Evolutionary conservation across 1,284 basidiomycete genomes (phyloP), one percentile per base, ranked within the genome.

Genomic region (Tylopilus sp.): DNA sequence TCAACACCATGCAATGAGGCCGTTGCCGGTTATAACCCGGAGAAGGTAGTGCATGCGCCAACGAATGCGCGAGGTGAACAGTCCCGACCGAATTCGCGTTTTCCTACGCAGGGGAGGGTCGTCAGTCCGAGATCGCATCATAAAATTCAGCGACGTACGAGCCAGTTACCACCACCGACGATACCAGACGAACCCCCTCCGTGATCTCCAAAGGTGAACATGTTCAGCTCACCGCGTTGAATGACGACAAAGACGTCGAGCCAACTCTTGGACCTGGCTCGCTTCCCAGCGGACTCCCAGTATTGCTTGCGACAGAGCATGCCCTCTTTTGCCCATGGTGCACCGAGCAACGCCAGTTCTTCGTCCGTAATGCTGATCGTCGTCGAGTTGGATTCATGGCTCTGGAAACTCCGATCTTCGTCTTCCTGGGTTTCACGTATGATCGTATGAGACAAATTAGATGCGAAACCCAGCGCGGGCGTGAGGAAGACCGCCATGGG

Each of bases 251-350:
- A 99, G 23, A 91, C 89, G 59, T 97, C 90, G 62, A 91, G 76
- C 94, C 94, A 97, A 16, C 78, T 74, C 68, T 92, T 93, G 63
- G 89, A 86, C 71, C 81, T 91, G 15, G 90, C 84, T 23, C 92
- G 76, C 66, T 90, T 94, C 10, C 86, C 85, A 0, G 80, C 74
- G 4, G 80, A 78, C 63, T 97, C 95, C 84, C 89, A 95, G 66
- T 96, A 97, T 56, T 94, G 88, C 66, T 97, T 98, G 30, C 94
- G 84, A 56, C 86, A 88, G 4, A 99, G 79, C 74, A 95, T 88
- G 13, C 96, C 96, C 68, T 99, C 96, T 68, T 99, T 99, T 0
- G 96, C 96, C 96, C 96, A 99, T 0, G 96, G 96, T 3, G 96
- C 85, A 21, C 96, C 96, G 11, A 97, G 80, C 30, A 98, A 74